These are phyloP conservation scores for Russula vinacea DNA, from an alignment of 768 basidiomycete species.

Conservation along the genomic window DNA sequence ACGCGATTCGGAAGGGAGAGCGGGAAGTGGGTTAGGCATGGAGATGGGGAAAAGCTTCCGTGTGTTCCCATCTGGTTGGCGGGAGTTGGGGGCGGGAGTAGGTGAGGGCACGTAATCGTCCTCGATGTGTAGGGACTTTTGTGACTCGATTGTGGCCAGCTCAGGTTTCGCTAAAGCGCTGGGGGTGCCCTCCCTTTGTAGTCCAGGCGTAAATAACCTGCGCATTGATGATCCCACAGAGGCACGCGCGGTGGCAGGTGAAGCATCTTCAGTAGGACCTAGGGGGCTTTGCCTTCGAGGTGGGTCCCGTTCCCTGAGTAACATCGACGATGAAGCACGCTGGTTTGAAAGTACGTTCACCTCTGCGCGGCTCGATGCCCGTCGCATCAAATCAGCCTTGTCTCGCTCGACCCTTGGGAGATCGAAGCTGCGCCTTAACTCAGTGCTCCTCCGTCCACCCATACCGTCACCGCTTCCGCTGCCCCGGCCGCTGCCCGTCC, in stretches of 20 bases:
- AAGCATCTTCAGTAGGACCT: conserved; percentile 21
- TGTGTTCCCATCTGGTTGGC: conserved; percentile 35
- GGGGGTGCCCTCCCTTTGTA: conserved; percentile 47
- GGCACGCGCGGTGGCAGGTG: background rate
- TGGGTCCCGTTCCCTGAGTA: conserved; percentile 35
- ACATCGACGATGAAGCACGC: conserved; percentile 32
- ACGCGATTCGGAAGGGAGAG: conserved; percentile 56
- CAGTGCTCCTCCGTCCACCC: conserved; percentile 46
- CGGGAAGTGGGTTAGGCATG: conserved; percentile 58
- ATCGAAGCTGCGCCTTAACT: conserved; percentile 48
- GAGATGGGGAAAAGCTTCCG: conserved; percentile 49
- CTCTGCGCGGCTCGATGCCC: conserved; percentile 34
- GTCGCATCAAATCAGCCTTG: conserved; percentile 32
- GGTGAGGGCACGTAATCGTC: conserved; percentile 47
- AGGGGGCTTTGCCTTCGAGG: conserved; percentile 5
- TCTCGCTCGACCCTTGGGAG: conserved; percentile 31
- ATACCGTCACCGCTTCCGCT: conserved; percentile 53
- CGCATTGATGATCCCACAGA: conserved; percentile 39
- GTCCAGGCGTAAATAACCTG: conserved; percentile 56
- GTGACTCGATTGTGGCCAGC: conserved; percentile 31
- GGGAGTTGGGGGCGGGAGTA: conserved; percentile 42
- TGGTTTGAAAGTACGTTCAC: conserved; percentile 22
- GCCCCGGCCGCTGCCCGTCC: conserved; percentile 37
- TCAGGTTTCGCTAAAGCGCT: conserved; percentile 28
- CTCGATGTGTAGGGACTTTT: conserved; percentile 34